Conservation (phyloP, 1,284 basidiomycete genomes). For the Pseudozyma sp. region DNA sequence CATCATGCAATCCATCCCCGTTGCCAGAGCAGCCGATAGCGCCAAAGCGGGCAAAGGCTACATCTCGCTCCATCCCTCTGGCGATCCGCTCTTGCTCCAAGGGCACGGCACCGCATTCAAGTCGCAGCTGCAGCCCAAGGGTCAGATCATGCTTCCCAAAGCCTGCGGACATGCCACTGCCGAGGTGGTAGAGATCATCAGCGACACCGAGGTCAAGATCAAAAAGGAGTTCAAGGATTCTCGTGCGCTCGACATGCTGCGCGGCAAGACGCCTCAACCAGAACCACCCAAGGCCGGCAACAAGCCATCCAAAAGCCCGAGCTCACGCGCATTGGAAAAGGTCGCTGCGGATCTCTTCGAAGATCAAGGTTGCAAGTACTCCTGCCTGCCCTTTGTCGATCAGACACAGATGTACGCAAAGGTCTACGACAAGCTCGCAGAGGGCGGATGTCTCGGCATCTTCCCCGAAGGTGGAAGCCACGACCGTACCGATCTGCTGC, state of each 20-base stretch:
- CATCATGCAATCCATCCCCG: constrained; percentile 82
- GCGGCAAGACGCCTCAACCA: constrained; percentile 44
- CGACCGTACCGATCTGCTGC: constrained; percentile 68
- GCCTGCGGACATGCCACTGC: constrained; percentile 81
- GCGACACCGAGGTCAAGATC: constrained; percentile 81
- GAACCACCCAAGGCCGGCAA: constrained; percentile 35
- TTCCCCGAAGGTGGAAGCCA: constrained; percentile 68
- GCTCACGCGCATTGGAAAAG: constrained; percentile 21
- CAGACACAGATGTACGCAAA: constrained; percentile 94
- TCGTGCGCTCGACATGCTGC: constrained; percentile 64
- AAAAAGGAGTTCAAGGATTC: constrained; percentile 82
- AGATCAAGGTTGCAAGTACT: constrained; percentile 56
- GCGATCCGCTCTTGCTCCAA: constrained; percentile 75
- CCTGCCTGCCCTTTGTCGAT: constrained; percentile 74
- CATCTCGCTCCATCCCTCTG: constrained; percentile 76
- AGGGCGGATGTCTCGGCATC: constrained; percentile 79
- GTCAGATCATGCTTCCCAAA: constrained; percentile 90
- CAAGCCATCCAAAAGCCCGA: constrained; percentile 13
- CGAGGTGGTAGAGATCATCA: constrained; percentile 88
- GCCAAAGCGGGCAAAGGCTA: constrained; percentile 83
- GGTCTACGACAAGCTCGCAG: constrained; percentile 88
- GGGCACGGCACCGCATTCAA: constrained; percentile 85
- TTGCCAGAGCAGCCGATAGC: constrained; percentile 89
- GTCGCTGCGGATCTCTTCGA: constrained; percentile 28
- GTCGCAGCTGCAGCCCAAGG: constrained; percentile 79